A percentile compares a stretch with the other conserved stretches of the same genome.
Evolutionary conservation across 2,329 filamentous ascomycete genomes (phyloP).

Genomic region (Aureobasidium subglaciale): DNA sequence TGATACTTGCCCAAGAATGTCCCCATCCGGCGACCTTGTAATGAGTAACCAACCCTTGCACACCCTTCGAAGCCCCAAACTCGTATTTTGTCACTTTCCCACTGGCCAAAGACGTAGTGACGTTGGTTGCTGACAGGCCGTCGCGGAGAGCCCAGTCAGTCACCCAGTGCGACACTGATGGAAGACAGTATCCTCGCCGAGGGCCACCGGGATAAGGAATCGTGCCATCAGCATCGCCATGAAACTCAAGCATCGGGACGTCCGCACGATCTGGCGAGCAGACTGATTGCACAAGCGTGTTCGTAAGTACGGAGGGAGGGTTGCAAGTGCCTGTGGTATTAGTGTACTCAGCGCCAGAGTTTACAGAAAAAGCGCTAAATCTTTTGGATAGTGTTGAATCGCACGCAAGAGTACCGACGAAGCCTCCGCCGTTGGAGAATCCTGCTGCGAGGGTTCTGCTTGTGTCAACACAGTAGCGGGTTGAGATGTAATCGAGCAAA

Average conservation of each 20-base stretch:
- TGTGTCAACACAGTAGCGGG: conserved; percentile 38
- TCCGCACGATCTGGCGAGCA: conserved; percentile 21
- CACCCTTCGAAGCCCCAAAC: conserved; percentile 25
- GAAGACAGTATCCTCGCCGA: conserved; percentile 13
- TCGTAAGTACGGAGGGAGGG: conserved; percentile 20
- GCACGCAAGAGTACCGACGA: conserved; percentile 43
- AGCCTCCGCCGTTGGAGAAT: conserved; percentile 50
- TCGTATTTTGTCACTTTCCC: conserved; percentile 27
- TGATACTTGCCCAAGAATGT: conserved; percentile 35
- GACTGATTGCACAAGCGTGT: conserved; percentile 19
- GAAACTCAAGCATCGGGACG: conserved; percentile 38
- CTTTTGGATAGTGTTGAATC: conserved; percentile 33
- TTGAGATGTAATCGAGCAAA: conserved; percentile 31
- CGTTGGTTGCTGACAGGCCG: conserved; percentile 25
- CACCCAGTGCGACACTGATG: conserved; percentile 19
- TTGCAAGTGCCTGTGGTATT: conserved; percentile 18
- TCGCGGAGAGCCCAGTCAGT: conserved; percentile 31
- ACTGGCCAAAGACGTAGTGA: conserved; percentile 21
- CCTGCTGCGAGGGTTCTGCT: conserved; percentile 39
- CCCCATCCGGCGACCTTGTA: conserved; percentile 33
- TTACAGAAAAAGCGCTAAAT: conserved; percentile 44
- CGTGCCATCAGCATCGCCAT: conserved; percentile 33
- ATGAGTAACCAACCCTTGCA: conserved; percentile 30
- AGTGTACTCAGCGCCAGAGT: conserved; percentile 41
- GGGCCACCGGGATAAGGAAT: conserved; percentile 33